These are phyloP conservation scores for Microdochium trichocladiopsis DNA, from an alignment of 2,329 filamentous ascomycete genomes.

Conservation along the genomic window DNA sequence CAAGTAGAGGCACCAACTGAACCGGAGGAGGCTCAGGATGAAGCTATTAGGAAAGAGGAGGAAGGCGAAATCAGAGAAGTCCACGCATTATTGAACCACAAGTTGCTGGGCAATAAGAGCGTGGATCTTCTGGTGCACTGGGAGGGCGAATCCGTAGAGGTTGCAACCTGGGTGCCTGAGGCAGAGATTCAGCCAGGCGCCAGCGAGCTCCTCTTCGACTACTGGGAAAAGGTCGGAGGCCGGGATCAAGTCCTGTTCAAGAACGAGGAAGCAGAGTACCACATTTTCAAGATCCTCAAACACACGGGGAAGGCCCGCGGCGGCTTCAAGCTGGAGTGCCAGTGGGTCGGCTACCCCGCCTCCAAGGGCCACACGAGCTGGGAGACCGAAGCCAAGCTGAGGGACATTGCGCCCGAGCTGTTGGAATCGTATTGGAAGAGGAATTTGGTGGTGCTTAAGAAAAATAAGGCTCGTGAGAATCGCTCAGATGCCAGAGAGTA, in stretches of 20 bases:
- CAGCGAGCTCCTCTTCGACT: constrained; percentile 20
- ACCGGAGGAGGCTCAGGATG: constrained; percentile 1
- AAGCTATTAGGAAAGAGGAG: neutral
- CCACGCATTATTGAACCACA: constrained; percentile 15
- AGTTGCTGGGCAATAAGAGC: constrained; percentile 8
- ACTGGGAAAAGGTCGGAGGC: constrained; percentile 23
- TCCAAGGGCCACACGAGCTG: constrained; percentile 17
- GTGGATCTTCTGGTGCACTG: constrained; percentile 24
- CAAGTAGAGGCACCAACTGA: constrained; percentile 1
- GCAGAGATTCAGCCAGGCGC: constrained; percentile 24
- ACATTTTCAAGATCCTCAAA: constrained; percentile 17
- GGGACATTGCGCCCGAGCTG: constrained; percentile 13
- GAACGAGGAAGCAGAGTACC: constrained; percentile 15
- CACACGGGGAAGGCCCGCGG: constrained; percentile 18
- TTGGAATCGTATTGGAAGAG: constrained; percentile 20
- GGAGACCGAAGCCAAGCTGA: constrained; percentile 21
- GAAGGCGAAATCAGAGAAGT: constrained; percentile 18
- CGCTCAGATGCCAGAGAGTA: neutral
- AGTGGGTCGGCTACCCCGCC: constrained; percentile 23
- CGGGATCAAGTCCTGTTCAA: constrained; percentile 19
- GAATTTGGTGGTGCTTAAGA: constrained; percentile 10
- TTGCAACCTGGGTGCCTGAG: constrained; percentile 24
- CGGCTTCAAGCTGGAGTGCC: constrained; percentile 20
- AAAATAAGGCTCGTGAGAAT: neutral
- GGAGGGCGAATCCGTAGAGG: constrained; percentile 13